Base-by-base conservation (phyloP, 2,329 filamentous ascomycete species). In the Chaetomiaceae sp. region DNA sequence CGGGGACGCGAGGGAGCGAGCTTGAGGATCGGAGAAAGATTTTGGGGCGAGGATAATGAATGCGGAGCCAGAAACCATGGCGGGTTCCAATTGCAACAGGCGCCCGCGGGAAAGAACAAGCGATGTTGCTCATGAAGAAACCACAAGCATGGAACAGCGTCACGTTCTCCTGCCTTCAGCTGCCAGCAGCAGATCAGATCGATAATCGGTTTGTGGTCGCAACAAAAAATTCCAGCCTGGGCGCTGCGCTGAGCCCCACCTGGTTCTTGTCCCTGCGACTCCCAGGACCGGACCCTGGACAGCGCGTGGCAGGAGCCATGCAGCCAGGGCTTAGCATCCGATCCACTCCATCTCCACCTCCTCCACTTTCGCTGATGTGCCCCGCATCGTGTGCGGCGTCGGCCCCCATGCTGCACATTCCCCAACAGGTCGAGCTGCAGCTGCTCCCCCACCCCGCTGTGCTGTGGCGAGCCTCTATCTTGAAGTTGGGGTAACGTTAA, bases 41-140 rank as follows among this genome's bases (percentile, higher is more conserved):
- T 39, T 40, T 41, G 8, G 14, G 48, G 13, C 23, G 21, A 49
- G 23, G 17, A 41, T 20, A 48, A 50, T 34, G 39, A 37, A 38
- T 25, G 25, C 34, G 14, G 20, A 45, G 23, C 40, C 19, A 50
- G 37, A 47, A 41, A 59, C 30, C 54, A 57, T 57, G 17, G 50
- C 39, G 44, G 55, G 45, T 34, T 45, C 51, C 49, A 53, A 38
- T 31, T 51, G 50, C 48, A 52, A 35, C 25, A 33, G 27, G 16
- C 16, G 14, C 31, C 37, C 19, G 33, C 31, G 30, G 55, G 58
- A 55, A 59, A 59, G 57, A 58, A 57, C 58, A 55, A 47, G 48
- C 48, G 49, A 43, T 27, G 48, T 25, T 45, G 12, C 48, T 45
- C 47, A 44, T 46, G 10, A 50, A 53, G 54, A 51, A 56, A 17